These are phyloP conservation scores for Albifimbria verrucaria DNA, from an alignment of 2,329 filamentous ascomycete species.

Conservation along the genomic window DNA sequence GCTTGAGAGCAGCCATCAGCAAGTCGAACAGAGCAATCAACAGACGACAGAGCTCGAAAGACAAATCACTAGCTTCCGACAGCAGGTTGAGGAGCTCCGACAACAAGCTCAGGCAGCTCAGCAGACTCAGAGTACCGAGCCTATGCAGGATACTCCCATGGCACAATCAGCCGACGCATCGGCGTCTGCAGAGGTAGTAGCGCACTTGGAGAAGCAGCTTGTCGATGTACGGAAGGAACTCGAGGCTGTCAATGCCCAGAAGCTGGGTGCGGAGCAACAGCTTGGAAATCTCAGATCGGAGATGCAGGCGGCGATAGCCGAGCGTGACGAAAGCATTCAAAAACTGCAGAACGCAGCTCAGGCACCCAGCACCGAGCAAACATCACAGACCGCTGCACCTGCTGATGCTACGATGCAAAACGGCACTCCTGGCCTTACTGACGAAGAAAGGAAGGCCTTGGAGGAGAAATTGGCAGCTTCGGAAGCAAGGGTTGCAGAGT, in stretches of 20 bases:
- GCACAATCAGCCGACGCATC: slow-evolving; percentile 31
- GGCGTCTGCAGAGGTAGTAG: slow-evolving; percentile 42
- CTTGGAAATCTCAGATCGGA: slow-evolving; percentile 53
- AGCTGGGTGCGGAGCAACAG: slow-evolving; percentile 63
- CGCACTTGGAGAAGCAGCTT: slow-evolving; percentile 48
- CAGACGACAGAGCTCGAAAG: slow-evolving; percentile 36
- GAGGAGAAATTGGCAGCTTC: slow-evolving; percentile 60
- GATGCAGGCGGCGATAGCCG: slow-evolving; percentile 57
- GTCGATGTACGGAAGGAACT: slow-evolving; percentile 56
- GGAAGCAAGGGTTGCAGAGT: slow-evolving; percentile 60
- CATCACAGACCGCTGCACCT: too few relatives aligned
- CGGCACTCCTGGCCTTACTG: slow-evolving; percentile 33
- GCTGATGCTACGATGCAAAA: slow-evolving; percentile 13
- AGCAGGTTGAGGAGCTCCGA: slow-evolving; percentile 35
- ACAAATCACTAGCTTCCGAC: slow-evolving; percentile 41
- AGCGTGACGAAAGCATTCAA: slow-evolving; percentile 59
- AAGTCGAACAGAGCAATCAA: slow-evolving; percentile 25
- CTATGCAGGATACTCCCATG: slow-evolving; percentile 24
- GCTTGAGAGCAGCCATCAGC: slow-evolving; percentile 46
- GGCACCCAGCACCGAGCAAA: slow-evolving; percentile 4
- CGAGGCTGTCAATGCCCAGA: slow-evolving; percentile 63
- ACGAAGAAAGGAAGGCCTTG: slow-evolving; percentile 57
- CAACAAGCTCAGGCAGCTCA: slow-evolving; percentile 27
- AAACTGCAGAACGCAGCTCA: slow-evolving; percentile 29
- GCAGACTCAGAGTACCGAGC: slow-evolving; percentile 31